phyloP scores from a whole-genome alignment of 2,329 filamentous ascomycete species.

The Calonectria crousiana region DNA sequence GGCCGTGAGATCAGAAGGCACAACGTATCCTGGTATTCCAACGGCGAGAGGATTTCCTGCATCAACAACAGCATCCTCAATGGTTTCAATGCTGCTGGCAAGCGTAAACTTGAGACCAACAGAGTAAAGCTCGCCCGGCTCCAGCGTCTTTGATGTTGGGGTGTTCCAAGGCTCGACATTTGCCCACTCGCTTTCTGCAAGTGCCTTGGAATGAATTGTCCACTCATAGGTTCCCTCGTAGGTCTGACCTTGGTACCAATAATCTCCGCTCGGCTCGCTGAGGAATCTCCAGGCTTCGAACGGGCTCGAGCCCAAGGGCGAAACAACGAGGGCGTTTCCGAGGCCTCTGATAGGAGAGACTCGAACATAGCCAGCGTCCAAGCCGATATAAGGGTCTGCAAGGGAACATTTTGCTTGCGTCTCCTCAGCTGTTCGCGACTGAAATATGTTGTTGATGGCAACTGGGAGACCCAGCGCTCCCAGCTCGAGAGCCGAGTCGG shows the following conservation, averaged over 20 bases:
- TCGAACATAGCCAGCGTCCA: slow-evolving; percentile 69
- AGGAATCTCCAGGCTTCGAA: slow-evolving; percentile 70
- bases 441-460: slow-evolving; percentile 74
- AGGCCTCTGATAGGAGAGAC: slow-evolving; percentile 64
- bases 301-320: slow-evolving; percentile 60
- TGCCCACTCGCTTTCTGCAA: slow-evolving; percentile 68
- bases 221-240: slow-evolving; percentile 74
- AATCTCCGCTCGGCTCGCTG: slow-evolving; percentile 55
- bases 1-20: background rate
- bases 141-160: slow-evolving; percentile 59
- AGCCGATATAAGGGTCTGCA: slow-evolving; percentile 70
- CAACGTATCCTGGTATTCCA: slow-evolving; percentile 4
- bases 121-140: slow-evolving; percentile 58
- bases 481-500: slow-evolving; percentile 58
- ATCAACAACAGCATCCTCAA: slow-evolving; percentile 59
- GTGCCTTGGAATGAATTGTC: slow-evolving; percentile 66
- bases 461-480: slow-evolving; percentile 70
- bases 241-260: slow-evolving; percentile 63
- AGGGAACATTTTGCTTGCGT: slow-evolving; percentile 66
- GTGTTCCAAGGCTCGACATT: slow-evolving; percentile 65
- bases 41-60: slow-evolving; percentile 31
- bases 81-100: slow-evolving; percentile 54
- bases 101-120: slow-evolving; percentile 66
- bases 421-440: slow-evolving; percentile 58
- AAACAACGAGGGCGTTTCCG: slow-evolving; percentile 66